phyloP scores from a whole-genome alignment of 371 early-diverging fungal species.

The Rhizoclosmatium hyalinum region DNA sequence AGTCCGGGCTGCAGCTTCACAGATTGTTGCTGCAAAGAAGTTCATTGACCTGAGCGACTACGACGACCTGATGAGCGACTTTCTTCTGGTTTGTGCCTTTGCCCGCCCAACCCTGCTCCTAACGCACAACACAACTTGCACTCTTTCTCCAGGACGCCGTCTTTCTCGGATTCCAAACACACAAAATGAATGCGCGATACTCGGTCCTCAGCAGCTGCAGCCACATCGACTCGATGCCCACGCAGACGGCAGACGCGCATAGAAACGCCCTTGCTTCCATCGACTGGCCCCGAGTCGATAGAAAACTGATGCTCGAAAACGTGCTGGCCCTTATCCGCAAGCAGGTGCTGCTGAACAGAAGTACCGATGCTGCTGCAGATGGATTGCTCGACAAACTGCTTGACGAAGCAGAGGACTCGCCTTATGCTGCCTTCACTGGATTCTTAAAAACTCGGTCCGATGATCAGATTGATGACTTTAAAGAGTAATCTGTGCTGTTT shows the following conservation, averaged over 20 bases:
- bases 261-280: conserved; percentile 12
- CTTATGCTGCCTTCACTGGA: conserved; percentile 14
- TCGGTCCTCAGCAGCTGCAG: background rate
- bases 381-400: conserved; percentile 17
- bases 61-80: conserved; percentile 55
- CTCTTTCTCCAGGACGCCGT: conserved; percentile 23
- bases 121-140: background rate
- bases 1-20: background rate
- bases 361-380: conserved; percentile 33
- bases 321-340: conserved; percentile 28
- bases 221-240: background rate
- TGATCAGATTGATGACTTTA: conserved; percentile 39
- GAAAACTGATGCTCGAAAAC: conserved; percentile 2
- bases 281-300: conserved; percentile 15
- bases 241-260: background rate
- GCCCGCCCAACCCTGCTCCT: conserved; percentile 22
- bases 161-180: conserved; percentile 37
- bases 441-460: conserved; percentile 27
- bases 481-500: conserved; percentile 34
- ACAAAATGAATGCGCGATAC: conserved; percentile 39
- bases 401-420: background rate
- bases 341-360: conserved; percentile 23
- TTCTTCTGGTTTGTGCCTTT: conserved; percentile 36
- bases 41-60: conserved; percentile 45
- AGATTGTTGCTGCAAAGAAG: background rate